Evolutionary conservation across 1,139 yeast species (phyloP).

Genomic region (Sugiyamaella novakii): DNA sequence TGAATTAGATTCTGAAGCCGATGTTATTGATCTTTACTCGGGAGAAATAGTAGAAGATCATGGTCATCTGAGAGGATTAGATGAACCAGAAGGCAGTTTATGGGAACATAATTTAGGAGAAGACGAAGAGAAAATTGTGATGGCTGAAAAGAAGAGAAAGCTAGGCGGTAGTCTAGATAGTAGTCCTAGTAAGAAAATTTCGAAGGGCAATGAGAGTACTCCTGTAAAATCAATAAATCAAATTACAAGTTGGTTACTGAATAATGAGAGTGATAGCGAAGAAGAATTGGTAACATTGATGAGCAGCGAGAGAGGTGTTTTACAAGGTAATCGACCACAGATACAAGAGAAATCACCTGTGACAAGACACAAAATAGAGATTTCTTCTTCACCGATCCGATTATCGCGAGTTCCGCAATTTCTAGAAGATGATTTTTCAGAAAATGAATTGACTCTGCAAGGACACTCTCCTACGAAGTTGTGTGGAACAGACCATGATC

Average conservation of each 20-base stretch:
- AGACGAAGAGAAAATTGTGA: background rate
- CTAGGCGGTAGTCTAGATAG: background rate
- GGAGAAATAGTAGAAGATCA: constrained; percentile 62
- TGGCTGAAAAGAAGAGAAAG: background rate
- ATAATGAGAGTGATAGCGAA: background rate
- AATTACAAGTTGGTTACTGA: constrained; percentile 1
- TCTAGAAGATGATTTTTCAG: no score
- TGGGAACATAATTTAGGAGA: constrained; percentile 4
- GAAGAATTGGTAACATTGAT: background rate
- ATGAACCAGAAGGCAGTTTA: constrained; percentile 20
- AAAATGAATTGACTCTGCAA: no score
- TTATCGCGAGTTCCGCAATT: background rate
- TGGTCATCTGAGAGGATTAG: constrained; percentile 60
- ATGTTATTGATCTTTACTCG: constrained; percentile 62
- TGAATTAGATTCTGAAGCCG: constrained; percentile 59
- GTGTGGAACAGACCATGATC: background rate
- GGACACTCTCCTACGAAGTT: background rate
- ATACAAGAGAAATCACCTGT: background rate
- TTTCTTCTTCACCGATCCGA: background rate
- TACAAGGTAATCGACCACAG: background rate
- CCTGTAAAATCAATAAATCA: background rate
- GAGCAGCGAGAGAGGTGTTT: background rate
- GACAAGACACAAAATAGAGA: background rate
- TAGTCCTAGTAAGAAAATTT: constrained; percentile 1
- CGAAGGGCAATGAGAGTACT: background rate